Conservation (phyloP, 345 rosid genomes). For the Aegle marmelos region DNA sequence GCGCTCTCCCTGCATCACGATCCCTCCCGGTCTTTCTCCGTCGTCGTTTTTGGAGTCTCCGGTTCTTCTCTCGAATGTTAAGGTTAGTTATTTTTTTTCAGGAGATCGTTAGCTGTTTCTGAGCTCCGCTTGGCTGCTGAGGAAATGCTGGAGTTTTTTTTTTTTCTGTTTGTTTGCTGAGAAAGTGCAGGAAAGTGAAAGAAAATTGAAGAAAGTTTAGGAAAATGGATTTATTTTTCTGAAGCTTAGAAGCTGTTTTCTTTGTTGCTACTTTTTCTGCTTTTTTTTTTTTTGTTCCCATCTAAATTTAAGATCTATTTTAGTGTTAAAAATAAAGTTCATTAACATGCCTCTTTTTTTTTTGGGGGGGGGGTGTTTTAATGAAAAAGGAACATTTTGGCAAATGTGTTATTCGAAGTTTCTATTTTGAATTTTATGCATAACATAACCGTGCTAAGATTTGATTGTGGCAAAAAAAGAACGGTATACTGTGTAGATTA, state of each 20-base stretch:
- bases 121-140: slow-evolving; percentile 13
- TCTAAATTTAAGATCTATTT: slow-evolving; percentile 2
- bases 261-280: neutral
- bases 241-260: slow-evolving; percentile 4
- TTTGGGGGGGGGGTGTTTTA: too few species aligned
- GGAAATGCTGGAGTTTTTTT: slow-evolving; percentile 16
- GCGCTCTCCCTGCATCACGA: slow-evolving; percentile 63
- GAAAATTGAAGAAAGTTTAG: neutral
- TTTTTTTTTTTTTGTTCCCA: neutral
- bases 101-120: slow-evolving; percentile 1
- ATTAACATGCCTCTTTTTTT: neutral
- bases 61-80: slow-evolving; percentile 81
- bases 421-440: neutral
- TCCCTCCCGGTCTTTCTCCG: slow-evolving; percentile 90
- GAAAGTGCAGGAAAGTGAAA: slow-evolving; percentile 2
- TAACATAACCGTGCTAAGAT: neutral
- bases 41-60: slow-evolving; percentile 96
- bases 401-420: slow-evolving; percentile 1
- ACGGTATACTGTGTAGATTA: neutral
- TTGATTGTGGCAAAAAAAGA: slow-evolving; percentile 3
- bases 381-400: neutral
- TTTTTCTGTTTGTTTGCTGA: slow-evolving; percentile 26
- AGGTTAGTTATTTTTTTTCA: slow-evolving; percentile 39
- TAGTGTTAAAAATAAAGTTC: neutral
- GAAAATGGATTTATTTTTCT: neutral